Evolutionary conservation across 2,329 filamentous ascomycete species (phyloP), one percentile per base, ranked within the genome.

Genomic region (Huntiella decipiens): DNA sequence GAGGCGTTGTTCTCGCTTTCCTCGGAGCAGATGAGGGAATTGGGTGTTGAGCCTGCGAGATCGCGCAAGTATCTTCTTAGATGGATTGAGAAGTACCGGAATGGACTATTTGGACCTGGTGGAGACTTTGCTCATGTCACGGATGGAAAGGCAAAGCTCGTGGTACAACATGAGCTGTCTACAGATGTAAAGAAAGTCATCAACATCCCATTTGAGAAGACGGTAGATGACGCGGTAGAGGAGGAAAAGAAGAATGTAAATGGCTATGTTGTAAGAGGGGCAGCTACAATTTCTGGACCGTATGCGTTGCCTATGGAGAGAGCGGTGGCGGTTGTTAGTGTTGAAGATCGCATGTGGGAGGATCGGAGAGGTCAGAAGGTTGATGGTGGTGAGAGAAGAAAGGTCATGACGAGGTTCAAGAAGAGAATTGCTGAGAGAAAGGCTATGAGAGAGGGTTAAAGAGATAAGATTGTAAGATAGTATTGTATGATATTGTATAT

Each of bases 281-380:
- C 74, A 1, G 71, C 71, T 54, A 75, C 71, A 28, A 85, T 96
- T 53, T 70, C 69, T 16, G 88, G 88, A 0, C 82, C 82, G 2
- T 81, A 77, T 55, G 73, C 86, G 4, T 66, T 79, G 57, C 74
- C 77, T 4, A 58, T 87, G 22, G 73, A 73, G 1, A 71, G 74
- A 1, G 64, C 66, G 36, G 77, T 74, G 6, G 82, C 79, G 8
- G 67, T 70, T 44, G 69, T 96, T 53, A 68, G 70, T 52, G 71
- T 83, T 16, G 75, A 78, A 47, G 87, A 95, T 60, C 86, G 88
- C 7, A 80, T 96, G 67, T 96, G 88, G 91, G 88, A 96, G 66
- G 70, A 86, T 56, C 79, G 73, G 59, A 73, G 79, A 56, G 88
- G 91, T 22, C 76, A 77, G 57, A 96, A 96, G 77, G 79, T 98